phyloP scores from a whole-genome alignment of 352 stramenopile genomes.

The Elongisporangium prolatum region DNA sequence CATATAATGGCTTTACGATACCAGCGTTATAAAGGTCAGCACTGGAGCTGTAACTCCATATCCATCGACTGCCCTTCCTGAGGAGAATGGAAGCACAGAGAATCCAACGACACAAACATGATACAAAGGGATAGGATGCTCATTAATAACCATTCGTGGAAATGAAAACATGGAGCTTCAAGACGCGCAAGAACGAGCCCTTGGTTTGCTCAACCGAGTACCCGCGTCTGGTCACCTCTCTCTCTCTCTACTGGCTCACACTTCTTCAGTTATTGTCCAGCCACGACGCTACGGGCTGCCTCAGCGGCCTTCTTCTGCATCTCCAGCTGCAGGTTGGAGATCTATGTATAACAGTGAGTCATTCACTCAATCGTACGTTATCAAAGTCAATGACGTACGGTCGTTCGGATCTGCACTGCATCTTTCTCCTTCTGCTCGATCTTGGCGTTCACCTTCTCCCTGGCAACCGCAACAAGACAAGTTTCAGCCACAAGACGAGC shows the following conservation, averaged over 20 bases:
- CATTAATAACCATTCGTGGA: not conserved
- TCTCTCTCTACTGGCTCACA: not conserved
- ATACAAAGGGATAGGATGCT: not conserved
- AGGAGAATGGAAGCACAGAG: too few relatives aligned
- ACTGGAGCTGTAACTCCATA: too few relatives aligned
- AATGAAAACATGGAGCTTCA: not conserved
- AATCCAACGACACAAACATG: too few relatives aligned
- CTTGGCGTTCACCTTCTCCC: slow-evolving; percentile 83
- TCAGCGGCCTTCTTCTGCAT: slow-evolving; percentile 86
- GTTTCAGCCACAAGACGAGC: not conserved
- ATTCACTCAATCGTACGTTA: not conserved
- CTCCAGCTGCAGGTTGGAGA: slow-evolving; percentile 86
- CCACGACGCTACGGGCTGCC: slow-evolving; percentile 56
- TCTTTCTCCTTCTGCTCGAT: slow-evolving; percentile 90
- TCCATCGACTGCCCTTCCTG: too few relatives aligned
- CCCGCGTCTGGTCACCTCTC: too few relatives aligned
- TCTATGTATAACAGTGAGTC: slow-evolving; percentile 29
- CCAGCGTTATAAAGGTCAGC: too few relatives aligned
- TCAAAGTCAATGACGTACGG: slow-evolving; percentile 25
- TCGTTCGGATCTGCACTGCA: slow-evolving; percentile 83
- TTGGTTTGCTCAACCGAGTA: too few relatives aligned
- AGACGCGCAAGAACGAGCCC: not conserved
- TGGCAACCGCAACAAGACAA: slow-evolving; percentile 14
- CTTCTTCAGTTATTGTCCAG: slow-evolving; percentile 18
- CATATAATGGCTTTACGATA: too few relatives aligned